Base-by-base conservation (phyloP, 257 asterid species). In the Scutellaria galericulata region DNA sequence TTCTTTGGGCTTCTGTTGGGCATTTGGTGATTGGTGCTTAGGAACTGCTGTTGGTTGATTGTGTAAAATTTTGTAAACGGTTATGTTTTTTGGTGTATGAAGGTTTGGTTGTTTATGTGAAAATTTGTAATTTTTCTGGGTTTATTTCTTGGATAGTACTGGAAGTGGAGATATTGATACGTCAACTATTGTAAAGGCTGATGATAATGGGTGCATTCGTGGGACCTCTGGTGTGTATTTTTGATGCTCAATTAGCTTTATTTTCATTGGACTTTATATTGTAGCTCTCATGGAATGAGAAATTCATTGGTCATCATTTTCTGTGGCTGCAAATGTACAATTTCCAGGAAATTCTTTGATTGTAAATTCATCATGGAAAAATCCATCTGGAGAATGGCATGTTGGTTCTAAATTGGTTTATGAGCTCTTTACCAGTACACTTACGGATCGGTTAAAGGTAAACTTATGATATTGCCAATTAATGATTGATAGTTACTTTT, bases 121-220 rank as follows among this genome's bases (percentile, higher is more conserved):
- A 31, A 46, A 51, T 27, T 42, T 56, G 56, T 66, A 40, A 22
- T 27, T 59, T 66, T 73, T 78, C 65, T 39, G 52, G 66, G 9
- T 70, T 77, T 68, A 1, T 75, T 74, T 31, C 53, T 47, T 74
- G 77, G 69, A 11, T 66, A 94, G 99, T 77, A 89, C 99, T 58
- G 99, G 99, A 75, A 94, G 99, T 75, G 99, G 99, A 41, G 99
- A 94, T 53, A 64, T 94, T 45, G 99, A 94, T 78, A 91, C 95
- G 6, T 91, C 99, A 45, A 91, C 91, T 41, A 77, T 94, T 68
- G 97, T 88, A 69, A 90, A 87, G 90, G 93, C 94, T 18, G 96
- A 86, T 79, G 89, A 85, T 12, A 65, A 75, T 82, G 95, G 97
- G 64, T 74, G 95, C 81, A 90, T 94, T 66, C 77, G 40, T 31